Evolutionary conservation across 352 stramenopile genomes (phyloP).

Genomic region (Pythium biforme): DNA sequence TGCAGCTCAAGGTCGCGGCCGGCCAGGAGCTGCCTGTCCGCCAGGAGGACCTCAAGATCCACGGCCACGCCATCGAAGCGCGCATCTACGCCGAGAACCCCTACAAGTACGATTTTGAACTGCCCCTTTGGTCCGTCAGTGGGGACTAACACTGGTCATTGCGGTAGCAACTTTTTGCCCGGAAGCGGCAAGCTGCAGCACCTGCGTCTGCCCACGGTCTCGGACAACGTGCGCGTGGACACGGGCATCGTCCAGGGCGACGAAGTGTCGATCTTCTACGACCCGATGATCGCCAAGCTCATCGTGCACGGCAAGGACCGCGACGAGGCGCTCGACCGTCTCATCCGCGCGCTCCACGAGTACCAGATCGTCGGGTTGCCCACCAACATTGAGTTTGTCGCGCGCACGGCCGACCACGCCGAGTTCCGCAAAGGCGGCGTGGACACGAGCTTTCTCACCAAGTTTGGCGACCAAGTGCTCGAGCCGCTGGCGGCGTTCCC

Average conservation of each 20-base stretch:
- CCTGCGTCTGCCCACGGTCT: slow-evolving; percentile 68
- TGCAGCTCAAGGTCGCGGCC: slow-evolving; percentile 92
- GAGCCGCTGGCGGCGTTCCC: slow-evolving; percentile 52
- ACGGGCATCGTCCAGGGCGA: slow-evolving; percentile 88
- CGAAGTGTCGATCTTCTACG: slow-evolving; percentile 92
- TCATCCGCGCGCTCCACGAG: slow-evolving; percentile 83
- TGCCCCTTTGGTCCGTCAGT: background rate
- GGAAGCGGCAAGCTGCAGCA: slow-evolving; percentile 86
- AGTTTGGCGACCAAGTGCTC: slow-evolving; percentile 86
- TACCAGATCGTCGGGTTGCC: slow-evolving; percentile 93
- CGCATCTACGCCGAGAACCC: slow-evolving; percentile 94
- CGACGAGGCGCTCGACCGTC: slow-evolving; percentile 72
- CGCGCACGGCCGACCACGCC: slow-evolving; percentile 82
- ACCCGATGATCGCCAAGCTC: slow-evolving; percentile 94
- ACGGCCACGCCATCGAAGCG: slow-evolving; percentile 91
- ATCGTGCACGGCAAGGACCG: slow-evolving; percentile 90
- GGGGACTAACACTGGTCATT: background rate
- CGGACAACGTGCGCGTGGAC: slow-evolving; percentile 84
- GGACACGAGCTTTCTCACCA: slow-evolving; percentile 93
- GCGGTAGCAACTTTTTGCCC: slow-evolving; percentile 85
- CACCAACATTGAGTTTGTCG: slow-evolving; percentile 95
- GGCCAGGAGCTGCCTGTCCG: slow-evolving; percentile 90
- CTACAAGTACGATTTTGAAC: slow-evolving; percentile 53
- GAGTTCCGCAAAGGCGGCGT: slow-evolving; percentile 89
- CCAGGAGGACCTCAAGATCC: slow-evolving; percentile 87